phyloP scores from a whole-genome alignment of 129 eudicot genomes.

The Arctium lappa region DNA sequence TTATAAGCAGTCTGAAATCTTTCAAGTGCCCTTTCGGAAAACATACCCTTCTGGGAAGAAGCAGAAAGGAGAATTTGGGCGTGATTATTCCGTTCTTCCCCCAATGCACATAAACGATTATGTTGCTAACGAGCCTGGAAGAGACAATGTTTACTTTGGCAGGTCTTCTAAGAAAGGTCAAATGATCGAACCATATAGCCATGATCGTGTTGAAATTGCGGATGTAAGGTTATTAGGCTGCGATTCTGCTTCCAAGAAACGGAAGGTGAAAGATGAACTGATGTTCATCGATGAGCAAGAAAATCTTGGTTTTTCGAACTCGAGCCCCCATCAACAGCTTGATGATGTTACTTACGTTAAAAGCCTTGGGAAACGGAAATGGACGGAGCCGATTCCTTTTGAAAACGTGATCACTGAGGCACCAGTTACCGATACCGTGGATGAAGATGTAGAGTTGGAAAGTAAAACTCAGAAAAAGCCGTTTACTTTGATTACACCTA shows the following conservation, averaged over 20 bases:
- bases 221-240: constrained; percentile 51
- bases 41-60: constrained; percentile 39
- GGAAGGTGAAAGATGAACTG: constrained; percentile 52
- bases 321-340: constrained; percentile 36
- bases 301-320: constrained; percentile 23
- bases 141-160: constrained; percentile 21
- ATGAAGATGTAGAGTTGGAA: constrained; percentile 60
- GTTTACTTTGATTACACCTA: constrained; percentile 66
- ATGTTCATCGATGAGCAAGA: constrained; percentile 43
- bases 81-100: constrained; percentile 41
- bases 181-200: constrained; percentile 33
- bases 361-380: constrained; percentile 49
- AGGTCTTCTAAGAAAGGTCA: constrained; percentile 56
- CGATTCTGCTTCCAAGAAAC: constrained; percentile 50
- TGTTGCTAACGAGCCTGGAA: constrained; percentile 30
- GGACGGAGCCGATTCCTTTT: constrained; percentile 34
- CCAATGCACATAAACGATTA: constrained; percentile 37
- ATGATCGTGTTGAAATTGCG: constrained; percentile 39
- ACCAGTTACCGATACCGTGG: constrained; percentile 32
- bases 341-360: constrained; percentile 33
- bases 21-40: constrained; percentile 33
- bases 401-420: constrained; percentile 42
- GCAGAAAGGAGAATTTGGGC: constrained; percentile 49
- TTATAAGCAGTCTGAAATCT: constrained; percentile 35
- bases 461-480: constrained; percentile 63